A percentile compares a stretch with the other conserved stretches of the same genome.
Evolutionary conservation across 768 basidiomycete species (phyloP).

Genomic region (Zangia roseola): DNA sequence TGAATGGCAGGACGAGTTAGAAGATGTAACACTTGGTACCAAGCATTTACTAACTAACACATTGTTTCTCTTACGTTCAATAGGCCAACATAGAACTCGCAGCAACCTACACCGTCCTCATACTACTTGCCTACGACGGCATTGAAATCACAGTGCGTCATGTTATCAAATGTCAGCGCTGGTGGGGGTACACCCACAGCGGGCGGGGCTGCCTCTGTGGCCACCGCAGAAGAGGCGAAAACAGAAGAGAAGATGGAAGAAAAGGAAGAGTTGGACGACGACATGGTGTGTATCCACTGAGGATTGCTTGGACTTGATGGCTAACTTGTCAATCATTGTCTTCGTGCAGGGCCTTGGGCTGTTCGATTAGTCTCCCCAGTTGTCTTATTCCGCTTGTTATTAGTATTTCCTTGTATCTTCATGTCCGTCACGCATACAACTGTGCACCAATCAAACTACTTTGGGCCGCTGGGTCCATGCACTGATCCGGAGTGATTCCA

Average conservation of each 20-base stretch:
- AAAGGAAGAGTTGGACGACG: constrained; percentile 88
- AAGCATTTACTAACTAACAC: constrained; percentile 12
- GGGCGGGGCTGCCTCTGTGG: constrained; percentile 57
- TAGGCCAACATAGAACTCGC: constrained; percentile 77
- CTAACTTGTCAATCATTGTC: not conserved
- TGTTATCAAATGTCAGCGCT: constrained; percentile 91
- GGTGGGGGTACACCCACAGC: constrained; percentile 82
- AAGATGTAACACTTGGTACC: constrained; percentile 10
- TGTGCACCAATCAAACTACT: constrained; percentile 25
- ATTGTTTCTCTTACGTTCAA: not conserved
- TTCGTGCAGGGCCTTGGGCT: constrained; percentile 86
- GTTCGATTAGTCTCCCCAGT: constrained; percentile 68
- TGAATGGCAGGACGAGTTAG: constrained; percentile 16
- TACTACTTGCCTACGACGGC: constrained; percentile 97
- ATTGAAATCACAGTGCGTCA: constrained; percentile 93
- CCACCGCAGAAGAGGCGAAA: constrained; percentile 71
- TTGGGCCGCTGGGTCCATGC: constrained; percentile 19
- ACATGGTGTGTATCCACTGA: constrained; percentile 31
- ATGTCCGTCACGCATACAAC: constrained; percentile 13
- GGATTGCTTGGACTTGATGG: not conserved
- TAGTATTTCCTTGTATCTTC: constrained; percentile 27
- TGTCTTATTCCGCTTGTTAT: constrained; percentile 14
- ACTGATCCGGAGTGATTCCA: not conserved
- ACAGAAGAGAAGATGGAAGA: constrained; percentile 86
- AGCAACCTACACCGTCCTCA: constrained; percentile 94